phyloP scores from a whole-genome alignment of 257 asterid species.

The Echites panduratus region DNA sequence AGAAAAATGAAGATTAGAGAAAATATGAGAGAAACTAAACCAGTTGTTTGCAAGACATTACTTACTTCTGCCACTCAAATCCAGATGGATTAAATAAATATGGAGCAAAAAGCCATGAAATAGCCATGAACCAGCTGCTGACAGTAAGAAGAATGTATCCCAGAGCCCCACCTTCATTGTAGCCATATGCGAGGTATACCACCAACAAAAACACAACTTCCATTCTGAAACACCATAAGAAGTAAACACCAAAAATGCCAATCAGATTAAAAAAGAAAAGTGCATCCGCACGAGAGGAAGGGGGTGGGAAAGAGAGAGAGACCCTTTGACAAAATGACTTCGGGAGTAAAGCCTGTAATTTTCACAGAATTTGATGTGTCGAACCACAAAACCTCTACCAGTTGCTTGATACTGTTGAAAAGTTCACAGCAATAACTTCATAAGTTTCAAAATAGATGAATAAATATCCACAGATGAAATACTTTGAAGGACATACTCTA shows the following conservation, averaged over 20 bases:
- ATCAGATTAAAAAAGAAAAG: conserved; percentile 4
- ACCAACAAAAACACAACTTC: conserved; percentile 82
- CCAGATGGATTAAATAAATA: conserved; percentile 97
- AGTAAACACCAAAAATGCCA: not conserved
- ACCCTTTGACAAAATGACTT: conserved; percentile 98
- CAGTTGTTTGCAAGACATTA: conserved; percentile 10
- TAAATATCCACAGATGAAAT: conserved; percentile 16
- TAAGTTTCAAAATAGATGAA: conserved; percentile 6
- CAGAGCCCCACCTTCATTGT: conserved; percentile 60
- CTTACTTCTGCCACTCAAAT: conserved; percentile 99
- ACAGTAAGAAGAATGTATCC: conserved; percentile 81
- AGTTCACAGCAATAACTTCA: conserved; percentile 8
- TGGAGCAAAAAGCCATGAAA: conserved; percentile 96
- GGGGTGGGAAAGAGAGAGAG: conserved; percentile 41
- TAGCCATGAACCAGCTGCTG: conserved; percentile 92
- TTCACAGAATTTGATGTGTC: conserved; percentile 92
- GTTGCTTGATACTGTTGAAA: conserved; percentile 91
- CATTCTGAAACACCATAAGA: conserved; percentile 50
- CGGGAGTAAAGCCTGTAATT: conserved; percentile 95
- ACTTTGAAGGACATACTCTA: conserved; percentile 42
- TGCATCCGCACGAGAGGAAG: not conserved
- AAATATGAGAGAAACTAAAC: conserved; percentile 16
- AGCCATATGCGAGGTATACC: conserved; percentile 80
- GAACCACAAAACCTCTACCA: conserved; percentile 95
- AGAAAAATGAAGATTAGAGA: conserved; percentile 16